Evolutionary conservation across 2,329 filamentous ascomycete species (phyloP), one percentile per base, ranked within the genome.

Genomic region (Fusarium ramigenum): DNA sequence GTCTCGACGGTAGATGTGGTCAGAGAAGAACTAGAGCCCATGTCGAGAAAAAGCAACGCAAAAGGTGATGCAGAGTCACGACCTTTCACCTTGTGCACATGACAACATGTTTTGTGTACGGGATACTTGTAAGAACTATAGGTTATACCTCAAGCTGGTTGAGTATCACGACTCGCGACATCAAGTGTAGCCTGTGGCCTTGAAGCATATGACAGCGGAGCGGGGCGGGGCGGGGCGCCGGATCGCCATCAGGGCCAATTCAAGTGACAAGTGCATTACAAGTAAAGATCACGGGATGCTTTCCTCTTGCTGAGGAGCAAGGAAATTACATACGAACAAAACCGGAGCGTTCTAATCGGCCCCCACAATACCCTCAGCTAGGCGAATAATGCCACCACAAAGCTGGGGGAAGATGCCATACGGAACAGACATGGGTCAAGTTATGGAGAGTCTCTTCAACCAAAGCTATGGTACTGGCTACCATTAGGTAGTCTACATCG

Each of bases 201-300:
- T 32, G 42, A 59, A 63, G 69, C 61, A 73, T 63, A 62, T n/a
- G 23, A 50, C 19, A 42, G 75, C 75, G 72, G 72, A 43, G 75
- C 75, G 73, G 75, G 30, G 73, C 66, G 73, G 75, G 30, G 73
- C 66, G 63, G 61, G 54, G 59, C 49, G 54, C n/a, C 49, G 46
- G 36, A 60, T 52, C 32, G n/a, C 18, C 23, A 25, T 28, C 43
- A 14, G 25, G n/a, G 42, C 47, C 32, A 47, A 54, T 42, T 46
- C 30, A 58, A 28, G 40, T 12, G 14, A 36, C 11, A 58, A 46
- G 40, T 54, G 28, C 30, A 34, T 23, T 37, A 18, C 16, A 36
- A 37, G 36, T 9, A 52, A 52, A 56, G 40, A 53, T 39, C 36
- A 39, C 57, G 39, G 50, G 43, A 59, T 28, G 30, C 54, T 30